Evolutionary conservation across 345 rosid species (phyloP).

Genomic region (Rhodamnia argentea): DNA sequence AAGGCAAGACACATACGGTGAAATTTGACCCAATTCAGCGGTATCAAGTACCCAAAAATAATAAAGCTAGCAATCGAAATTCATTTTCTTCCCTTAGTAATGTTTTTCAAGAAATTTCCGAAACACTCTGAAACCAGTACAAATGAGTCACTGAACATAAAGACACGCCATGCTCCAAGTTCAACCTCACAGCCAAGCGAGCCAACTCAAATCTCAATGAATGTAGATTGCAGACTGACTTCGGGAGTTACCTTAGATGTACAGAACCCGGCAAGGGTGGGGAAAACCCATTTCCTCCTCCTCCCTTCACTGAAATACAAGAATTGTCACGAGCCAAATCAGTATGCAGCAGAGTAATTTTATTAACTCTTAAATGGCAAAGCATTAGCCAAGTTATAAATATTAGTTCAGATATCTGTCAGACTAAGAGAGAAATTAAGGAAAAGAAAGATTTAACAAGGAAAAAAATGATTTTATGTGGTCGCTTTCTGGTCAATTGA

Average conservation of each 20-base stretch:
- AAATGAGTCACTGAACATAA: background rate
- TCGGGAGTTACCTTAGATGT: conserved; percentile 40
- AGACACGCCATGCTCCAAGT: background rate
- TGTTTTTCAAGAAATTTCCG: background rate
- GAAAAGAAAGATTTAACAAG: background rate
- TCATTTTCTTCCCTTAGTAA: background rate
- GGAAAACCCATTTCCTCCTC: conserved; percentile 92
- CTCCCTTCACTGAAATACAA: conserved; percentile 70
- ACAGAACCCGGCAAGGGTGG: conserved; percentile 42
- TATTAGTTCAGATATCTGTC: background rate
- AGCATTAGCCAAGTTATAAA: background rate
- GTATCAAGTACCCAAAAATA: background rate
- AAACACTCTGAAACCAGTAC: background rate
- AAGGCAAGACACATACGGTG: background rate
- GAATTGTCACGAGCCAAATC: background rate
- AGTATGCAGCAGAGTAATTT: background rate
- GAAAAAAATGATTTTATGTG: background rate
- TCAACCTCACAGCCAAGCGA: background rate
- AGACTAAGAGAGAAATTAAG: background rate
- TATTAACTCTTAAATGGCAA: background rate
- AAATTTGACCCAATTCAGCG: background rate
- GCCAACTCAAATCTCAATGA: background rate
- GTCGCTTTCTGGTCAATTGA: background rate
- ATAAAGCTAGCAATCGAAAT: background rate
- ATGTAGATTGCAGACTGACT: background rate